Evolutionary conservation across 768 basidiomycete species (phyloP), one percentile per base, ranked within the genome.

Genomic region (Lactarius akahatsu): DNA sequence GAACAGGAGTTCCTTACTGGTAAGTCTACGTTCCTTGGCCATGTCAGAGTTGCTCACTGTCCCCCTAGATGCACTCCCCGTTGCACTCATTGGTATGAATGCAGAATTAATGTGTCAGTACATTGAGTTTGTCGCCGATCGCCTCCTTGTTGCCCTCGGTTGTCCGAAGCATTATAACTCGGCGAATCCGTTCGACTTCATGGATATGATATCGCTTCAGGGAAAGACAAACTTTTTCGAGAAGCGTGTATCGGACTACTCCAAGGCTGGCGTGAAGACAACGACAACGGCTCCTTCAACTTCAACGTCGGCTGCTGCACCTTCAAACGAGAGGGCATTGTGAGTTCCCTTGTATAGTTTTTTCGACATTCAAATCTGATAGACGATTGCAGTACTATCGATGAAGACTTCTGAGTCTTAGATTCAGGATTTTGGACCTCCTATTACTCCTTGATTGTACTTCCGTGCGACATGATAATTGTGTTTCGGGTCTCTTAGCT

Each of bases 141-240:
- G 94, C 59, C 82, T 97, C 1, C 84, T 96, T 50, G 86, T 91
- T 18, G 83, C 92, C 4, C 81, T 97, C 30, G 94, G 94, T 40
- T 93, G 90, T 71, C 80, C 86, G 30, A 95, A 94, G 74, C 73
- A 85, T 59, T 97, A 93, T 80, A 80, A 86, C 67, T 77, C 81
- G 0, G 78, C 84, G 30, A 97, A 97, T 75, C 96, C 95, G 8
- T 91, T 92, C 75, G 91, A 95, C 76, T 94, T 94, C 73, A 95
- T 95, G 92, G 93, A 96, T 71, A 86, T 94, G 85, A 96, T 96
- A 56, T 96, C 94, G 18, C 80, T 97, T 7, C 90, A 95, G 78
- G 96, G 96, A 69, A 98, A 98, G 81, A 93, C 95, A 47, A 95
- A 97, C 78, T 97, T 97, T 77, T 97, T 96, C 75, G 94, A 96